A percentile compares a stretch with the other conserved stretches of the same genome.
Evolutionary conservation across 1,139 yeast genomes (phyloP).

Genomic region (Saccharomyces pastorianus): DNA sequence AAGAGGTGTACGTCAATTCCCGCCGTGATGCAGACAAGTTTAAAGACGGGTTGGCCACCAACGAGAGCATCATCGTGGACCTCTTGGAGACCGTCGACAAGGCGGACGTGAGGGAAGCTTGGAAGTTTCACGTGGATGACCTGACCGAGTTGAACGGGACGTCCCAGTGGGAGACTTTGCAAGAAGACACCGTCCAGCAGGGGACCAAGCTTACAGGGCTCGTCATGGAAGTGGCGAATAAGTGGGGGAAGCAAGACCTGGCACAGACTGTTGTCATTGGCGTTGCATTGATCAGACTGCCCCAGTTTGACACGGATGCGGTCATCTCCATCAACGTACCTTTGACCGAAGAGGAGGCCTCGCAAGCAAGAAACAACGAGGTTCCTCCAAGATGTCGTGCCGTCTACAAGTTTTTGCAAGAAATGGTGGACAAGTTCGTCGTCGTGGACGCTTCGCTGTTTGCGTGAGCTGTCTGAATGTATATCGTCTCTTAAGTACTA

Average conservation of each 20-base stretch:
- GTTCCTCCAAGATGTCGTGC: constrained; percentile 25
- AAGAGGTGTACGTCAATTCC: constrained; percentile 61
- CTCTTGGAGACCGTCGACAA: constrained; percentile 51
- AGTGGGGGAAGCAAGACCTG: constrained; percentile 42
- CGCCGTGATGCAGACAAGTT: constrained; percentile 31
- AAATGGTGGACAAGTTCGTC: constrained; percentile 30
- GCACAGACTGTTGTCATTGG: constrained; percentile 39
- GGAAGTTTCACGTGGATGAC: constrained; percentile 37
- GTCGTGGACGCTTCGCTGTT: constrained; percentile 42
- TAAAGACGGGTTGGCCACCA: constrained; percentile 34
- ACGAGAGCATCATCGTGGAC: constrained; percentile 64
- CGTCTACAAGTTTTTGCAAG: constrained; percentile 30
- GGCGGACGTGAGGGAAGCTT: constrained; percentile 33
- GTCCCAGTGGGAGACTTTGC: constrained; percentile 20
- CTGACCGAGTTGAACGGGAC: constrained; percentile 35
- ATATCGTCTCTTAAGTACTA: background rate
- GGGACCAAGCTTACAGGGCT: constrained; percentile 13
- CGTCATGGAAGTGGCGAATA: constrained; percentile 22
- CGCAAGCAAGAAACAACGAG: constrained; percentile 15
- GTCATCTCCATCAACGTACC: constrained; percentile 56
- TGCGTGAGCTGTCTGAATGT: constrained; percentile 26
- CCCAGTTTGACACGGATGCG: constrained; percentile 50
- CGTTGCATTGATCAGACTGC: constrained; percentile 46
- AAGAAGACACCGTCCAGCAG: constrained; percentile 10
- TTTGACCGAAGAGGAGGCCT: constrained; percentile 2